These are phyloP conservation scores for Ophiostoma ulmi DNA, from an alignment of 2,329 filamentous ascomycete genomes.

Conservation along the genomic window DNA sequence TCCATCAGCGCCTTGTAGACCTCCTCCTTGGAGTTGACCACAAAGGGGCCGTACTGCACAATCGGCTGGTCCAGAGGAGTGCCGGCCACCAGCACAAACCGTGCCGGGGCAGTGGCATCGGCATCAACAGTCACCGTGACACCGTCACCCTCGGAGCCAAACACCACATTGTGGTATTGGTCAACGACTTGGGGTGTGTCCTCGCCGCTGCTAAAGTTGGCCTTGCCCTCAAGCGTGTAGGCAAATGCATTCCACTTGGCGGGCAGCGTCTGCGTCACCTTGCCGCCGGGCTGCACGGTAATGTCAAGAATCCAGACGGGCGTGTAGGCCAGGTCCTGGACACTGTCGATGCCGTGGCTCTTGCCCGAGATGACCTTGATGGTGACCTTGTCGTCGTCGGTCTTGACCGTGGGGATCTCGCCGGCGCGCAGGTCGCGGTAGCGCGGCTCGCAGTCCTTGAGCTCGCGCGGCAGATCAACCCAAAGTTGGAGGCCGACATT, in stretches of 20 bases:
- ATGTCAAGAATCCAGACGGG: conserved; percentile 95
- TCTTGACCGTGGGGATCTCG: conserved; percentile 72
- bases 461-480: conserved; percentile 78
- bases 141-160: conserved; percentile 71
- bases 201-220: conserved; percentile 53
- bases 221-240: conserved; percentile 73
- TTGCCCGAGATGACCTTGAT: conserved; percentile 90
- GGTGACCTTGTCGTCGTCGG: conserved; percentile 66
- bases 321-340: conserved; percentile 85
- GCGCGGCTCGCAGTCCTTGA: conserved; percentile 85
- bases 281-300: conserved; percentile 71
- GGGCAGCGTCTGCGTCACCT: conserved; percentile 69
- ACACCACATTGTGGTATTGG: conserved; percentile 84
- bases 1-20: conserved; percentile 73
- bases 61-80: conserved; percentile 74
- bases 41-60: conserved; percentile 81
- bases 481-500: conserved; percentile 91
- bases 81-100: conserved; percentile 70
- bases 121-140: conserved; percentile 66
- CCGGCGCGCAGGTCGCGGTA: conserved; percentile 76
- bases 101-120: conserved; percentile 53
- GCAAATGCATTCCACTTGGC: conserved; percentile 84
- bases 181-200: conserved; percentile 46
- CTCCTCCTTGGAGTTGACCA: conserved; percentile 65
- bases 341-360: conserved; percentile 75